Conservation (phyloP, 495 filamentous ascomycete genomes). For the Penicillium steckii region DNA sequence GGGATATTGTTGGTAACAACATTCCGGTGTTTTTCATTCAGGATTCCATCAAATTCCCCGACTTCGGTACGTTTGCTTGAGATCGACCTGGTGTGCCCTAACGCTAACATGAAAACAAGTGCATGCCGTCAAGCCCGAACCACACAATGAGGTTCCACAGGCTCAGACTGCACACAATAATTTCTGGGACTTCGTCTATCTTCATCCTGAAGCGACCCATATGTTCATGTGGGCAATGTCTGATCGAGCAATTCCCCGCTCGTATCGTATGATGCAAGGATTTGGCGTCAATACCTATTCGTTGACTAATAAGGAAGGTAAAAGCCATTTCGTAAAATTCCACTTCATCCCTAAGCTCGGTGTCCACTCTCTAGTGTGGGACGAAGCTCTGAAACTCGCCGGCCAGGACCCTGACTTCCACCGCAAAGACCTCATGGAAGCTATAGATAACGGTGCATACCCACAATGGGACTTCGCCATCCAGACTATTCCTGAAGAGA, state of each 20-base stretch:
- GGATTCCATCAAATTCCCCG: slow-evolving; percentile 71
- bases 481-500: slow-evolving; percentile 68
- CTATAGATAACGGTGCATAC: slow-evolving; percentile 66
- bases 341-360: slow-evolving; percentile 74
- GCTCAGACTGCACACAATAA: slow-evolving; percentile 63
- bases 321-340: slow-evolving; percentile 81
- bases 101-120: too few species aligned
- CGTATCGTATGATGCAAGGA: slow-evolving; percentile 86
- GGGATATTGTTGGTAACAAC: slow-evolving; percentile 74
- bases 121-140: slow-evolving; percentile 79
- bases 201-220: slow-evolving; percentile 72
- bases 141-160: slow-evolving; percentile 70
- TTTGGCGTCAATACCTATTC: slow-evolving; percentile 87
- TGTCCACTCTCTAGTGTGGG: slow-evolving; percentile 84
- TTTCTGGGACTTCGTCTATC: slow-evolving; percentile 55
- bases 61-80: too few species aligned
- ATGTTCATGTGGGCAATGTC: slow-evolving; percentile 67
- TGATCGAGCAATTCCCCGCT: slow-evolving; percentile 77
- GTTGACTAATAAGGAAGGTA: slow-evolving; percentile 67
- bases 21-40: slow-evolving; percentile 56
- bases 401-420: slow-evolving; percentile 90
- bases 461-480: slow-evolving; percentile 84
- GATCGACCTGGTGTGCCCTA: too few species aligned
- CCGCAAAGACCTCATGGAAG: slow-evolving; percentile 75
- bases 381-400: slow-evolving; percentile 78